Evolutionary conservation across 108 stramenopile genomes (phyloP), one percentile per base, ranked within the genome.

Genomic region (Hondaea fermentalgiana): DNA sequence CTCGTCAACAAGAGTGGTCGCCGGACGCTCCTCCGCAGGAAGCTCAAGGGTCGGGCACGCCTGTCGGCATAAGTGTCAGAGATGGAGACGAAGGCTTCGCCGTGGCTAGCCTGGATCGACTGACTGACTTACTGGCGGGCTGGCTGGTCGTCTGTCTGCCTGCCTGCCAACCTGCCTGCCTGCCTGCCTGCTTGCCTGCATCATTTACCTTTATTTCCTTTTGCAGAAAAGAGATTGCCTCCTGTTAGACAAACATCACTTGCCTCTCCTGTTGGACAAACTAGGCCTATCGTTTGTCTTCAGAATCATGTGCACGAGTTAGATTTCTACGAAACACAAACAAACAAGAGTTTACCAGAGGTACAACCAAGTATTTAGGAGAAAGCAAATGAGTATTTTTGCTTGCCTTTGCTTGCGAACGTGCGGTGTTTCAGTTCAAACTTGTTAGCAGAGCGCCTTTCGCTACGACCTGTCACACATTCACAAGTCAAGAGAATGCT

Each of bases 21-120:
- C n/a, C 44, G 76, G 5, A 58, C 59, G 58, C 72, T 89, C 4
- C 21, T 53, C 29, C 87, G 76, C 51, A 28, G 89, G 16, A 28
- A 87, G 29, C 14, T 88, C 10, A 89, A 89, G 76, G 89, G 89
- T 25, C 72, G 89, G 23, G 19, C 23, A 45, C 19, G 55, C 19
- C 43, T 89, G 14, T 43, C 72, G 12, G 89, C 59, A 19, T 88
- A 29, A 87, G 35, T 2, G 35, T 35, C 35, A 2, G 35, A 35
- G 35, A 35, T 35, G 35, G 2, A 35, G 35, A 35, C 2, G 35
- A 35, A 35, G 35, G 35, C 35, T 35, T 35, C 35, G 35, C 35
- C 2, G 1, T 2, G 35, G 35, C 35, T 35, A 35, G 35, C 35
- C 35, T 35, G 35, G 2, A 35, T 35, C 35, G 35, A 35, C 35